Percentiles rank a stretch among this genome's conserved stretches.
phyloP scores from a whole-genome alignment of 176 grass and related monocot genomes.

The Triticum monococcum region DNA sequence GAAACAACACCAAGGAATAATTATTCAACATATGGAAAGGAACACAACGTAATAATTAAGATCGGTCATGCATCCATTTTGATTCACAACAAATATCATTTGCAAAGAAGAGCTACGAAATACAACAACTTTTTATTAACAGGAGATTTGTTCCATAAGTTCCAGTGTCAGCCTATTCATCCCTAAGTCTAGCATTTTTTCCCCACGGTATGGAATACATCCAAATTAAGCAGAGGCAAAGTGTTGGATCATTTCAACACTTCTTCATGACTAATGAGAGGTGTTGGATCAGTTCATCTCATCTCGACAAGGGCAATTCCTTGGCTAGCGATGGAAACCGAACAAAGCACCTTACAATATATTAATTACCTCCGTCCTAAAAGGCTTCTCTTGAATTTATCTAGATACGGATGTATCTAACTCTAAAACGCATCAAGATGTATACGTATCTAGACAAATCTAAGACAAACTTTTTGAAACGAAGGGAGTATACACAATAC shows the following conservation, averaged over 20 bases:
- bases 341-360: constrained; percentile 32
- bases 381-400: too few relatives aligned
- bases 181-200: too few relatives aligned
- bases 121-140: too few relatives aligned
- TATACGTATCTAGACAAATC: too few relatives aligned
- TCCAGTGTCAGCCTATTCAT: too few relatives aligned
- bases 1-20: not conserved
- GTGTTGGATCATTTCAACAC: constrained; percentile 21
- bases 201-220: constrained; percentile 18
- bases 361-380: too few relatives aligned
- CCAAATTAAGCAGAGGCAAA: constrained; percentile 9
- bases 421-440: too few relatives aligned
- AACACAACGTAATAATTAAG: not conserved
- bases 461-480: too few relatives aligned
- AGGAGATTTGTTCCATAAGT: too few relatives aligned
- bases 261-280: not conserved
- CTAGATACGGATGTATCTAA: too few relatives aligned
- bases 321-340: constrained; percentile 40
- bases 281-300: constrained; percentile 42
- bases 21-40: not conserved
- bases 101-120: not conserved
- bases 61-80: not conserved
- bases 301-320: constrained; percentile 45
- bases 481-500: not conserved
- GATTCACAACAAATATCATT: not conserved